These are phyloP conservation scores for Rehmannia glutinosa DNA, from an alignment of 257 asterid species.

Conservation along the genomic window DNA sequence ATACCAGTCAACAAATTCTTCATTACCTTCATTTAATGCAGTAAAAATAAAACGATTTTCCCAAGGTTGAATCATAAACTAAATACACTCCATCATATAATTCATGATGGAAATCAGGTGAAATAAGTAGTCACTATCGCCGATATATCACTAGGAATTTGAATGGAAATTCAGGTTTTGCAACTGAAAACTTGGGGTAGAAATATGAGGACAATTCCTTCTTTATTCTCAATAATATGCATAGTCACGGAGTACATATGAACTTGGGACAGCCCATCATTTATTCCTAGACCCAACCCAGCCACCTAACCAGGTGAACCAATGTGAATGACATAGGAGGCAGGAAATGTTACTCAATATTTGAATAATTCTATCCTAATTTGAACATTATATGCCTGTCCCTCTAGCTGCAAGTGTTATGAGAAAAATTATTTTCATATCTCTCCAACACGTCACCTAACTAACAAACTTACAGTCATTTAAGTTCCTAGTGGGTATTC, in stretches of 20 bases:
- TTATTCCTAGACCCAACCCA: background rate
- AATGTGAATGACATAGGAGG: background rate
- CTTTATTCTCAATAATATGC: background rate
- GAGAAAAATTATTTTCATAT: background rate
- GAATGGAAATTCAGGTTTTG: background rate
- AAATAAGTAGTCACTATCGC: background rate
- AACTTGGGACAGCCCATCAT: background rate
- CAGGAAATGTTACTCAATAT: background rate
- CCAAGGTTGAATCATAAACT: background rate
- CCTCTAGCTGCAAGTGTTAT: background rate
- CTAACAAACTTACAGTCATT: background rate
- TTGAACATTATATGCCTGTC: background rate
- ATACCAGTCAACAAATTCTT: conserved; percentile 8
- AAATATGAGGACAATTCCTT: background rate
- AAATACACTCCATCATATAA: background rate
- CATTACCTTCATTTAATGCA: background rate
- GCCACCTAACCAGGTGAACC: background rate
- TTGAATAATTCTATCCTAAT: background rate
- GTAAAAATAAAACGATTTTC: background rate
- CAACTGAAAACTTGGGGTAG: background rate
- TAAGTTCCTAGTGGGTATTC: background rate
- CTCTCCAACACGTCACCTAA: background rate
- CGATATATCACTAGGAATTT: background rate
- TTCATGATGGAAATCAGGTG: background rate
- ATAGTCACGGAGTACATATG: background rate